Base-by-base conservation (phyloP, 139 green algal genomes). In the Chlorella sp. region DNA sequence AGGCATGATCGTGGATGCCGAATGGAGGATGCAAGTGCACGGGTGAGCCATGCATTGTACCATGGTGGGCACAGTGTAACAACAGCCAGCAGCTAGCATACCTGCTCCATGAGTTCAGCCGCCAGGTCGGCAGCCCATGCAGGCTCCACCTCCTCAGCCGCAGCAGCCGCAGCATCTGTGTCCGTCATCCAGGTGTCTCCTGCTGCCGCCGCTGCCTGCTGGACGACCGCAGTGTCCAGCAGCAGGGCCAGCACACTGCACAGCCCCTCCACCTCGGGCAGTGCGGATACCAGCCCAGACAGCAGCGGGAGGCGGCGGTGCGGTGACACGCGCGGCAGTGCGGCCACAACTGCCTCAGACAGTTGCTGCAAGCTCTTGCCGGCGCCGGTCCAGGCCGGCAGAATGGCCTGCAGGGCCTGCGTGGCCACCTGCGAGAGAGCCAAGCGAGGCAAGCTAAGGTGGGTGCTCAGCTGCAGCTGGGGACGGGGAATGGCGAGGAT, bases 261-360 rank as follows among this genome's bases (percentile, higher is more conserved):
- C 63, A 95, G 88, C 74, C 95, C 83, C 12, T 72, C 65, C 41
- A 94, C 84, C 81, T 89, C 41, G 87, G 86, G 82, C 83, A 96
- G 84, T 1, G 90, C 87, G 0, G 36, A 80, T 4, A 91, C 74
- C 38, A 90, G 64, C 2, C 81, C 86, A 0, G 26, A 32, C n/a
- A 90, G 26, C 30, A 90, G 38, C 18, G 62, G 20, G 28, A 85
- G 56, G 30, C 80, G 84, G 25, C 62, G 41, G 57, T 65, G 36
- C 64, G 57, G 62, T 20, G 75, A 51, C 30, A 75, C 28, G 36
- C 57, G 36, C 41, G 78, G n/a, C 41, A 65, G 64, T 0, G 82
- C 76, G n/a, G 55, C 69, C 32, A 85, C 76, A 71, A 86, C 84
- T 25, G 41, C 36, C 39, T 28, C 80, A 39, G 79, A 82, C n/a